Percentiles rank a stretch among this genome's conserved stretches.
phyloP scores from a whole-genome alignment of 106 monocot species.

The Dendrobium chrysotoxum region DNA sequence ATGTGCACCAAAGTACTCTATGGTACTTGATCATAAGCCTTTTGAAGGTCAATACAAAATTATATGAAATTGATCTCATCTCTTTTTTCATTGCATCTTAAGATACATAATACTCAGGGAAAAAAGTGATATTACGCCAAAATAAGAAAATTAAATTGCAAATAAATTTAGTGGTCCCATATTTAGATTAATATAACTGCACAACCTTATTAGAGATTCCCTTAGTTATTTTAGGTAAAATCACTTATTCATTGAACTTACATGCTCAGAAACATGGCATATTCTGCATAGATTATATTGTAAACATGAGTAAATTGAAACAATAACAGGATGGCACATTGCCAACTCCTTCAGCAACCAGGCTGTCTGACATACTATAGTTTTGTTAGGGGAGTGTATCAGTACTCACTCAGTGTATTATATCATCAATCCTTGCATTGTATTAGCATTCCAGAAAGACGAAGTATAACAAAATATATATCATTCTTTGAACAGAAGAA shows the following conservation, averaged over 20 bases:
- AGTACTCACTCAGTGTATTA: neutral
- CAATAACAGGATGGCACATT: neutral
- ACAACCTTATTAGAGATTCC: neutral
- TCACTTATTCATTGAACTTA: neutral
- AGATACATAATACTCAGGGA: neutral
- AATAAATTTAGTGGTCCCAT: neutral
- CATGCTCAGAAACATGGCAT: neutral
- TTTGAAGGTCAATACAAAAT: too few species aligned
- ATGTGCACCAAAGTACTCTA: too few species aligned
- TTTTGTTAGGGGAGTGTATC: neutral
- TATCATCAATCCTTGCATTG: neutral
- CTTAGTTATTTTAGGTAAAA: neutral
- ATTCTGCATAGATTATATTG: neutral
- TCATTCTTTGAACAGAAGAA: neutral
- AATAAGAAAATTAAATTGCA: neutral
- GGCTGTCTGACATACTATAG: neutral
- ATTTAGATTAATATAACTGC: neutral
- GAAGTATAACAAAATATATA: neutral
- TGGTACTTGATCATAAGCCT: too few species aligned
- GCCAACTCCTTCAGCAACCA: neutral
- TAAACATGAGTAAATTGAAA: too few species aligned
- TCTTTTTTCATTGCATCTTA: neutral
- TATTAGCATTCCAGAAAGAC: constrained; percentile 1
- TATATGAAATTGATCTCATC: too few species aligned
- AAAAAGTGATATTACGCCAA: neutral